Base-by-base conservation (phyloP, 2,329 filamentous ascomycete species). In the Fusarium globosum region DNA sequence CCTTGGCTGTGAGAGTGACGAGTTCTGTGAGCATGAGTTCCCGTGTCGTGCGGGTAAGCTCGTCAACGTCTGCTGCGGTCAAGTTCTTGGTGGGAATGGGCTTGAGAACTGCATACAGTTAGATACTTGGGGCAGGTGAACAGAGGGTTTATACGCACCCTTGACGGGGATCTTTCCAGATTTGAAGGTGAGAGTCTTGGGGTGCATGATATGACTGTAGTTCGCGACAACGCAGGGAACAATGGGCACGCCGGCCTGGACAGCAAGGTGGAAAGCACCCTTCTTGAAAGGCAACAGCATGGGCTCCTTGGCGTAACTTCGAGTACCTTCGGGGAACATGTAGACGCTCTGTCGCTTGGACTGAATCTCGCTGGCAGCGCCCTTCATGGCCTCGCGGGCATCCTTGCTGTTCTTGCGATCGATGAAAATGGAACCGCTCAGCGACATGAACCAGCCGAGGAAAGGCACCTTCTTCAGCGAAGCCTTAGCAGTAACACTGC, bases 241-340 rank as follows among this genome's bases (percentile, higher is more conserved):
- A 77, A 99, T 94, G 33, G 95, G 95, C 11, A 98, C 96, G 74
- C 94, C 93, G 5, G 96, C 96, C 86, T 98, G 94, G 26, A 99
- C 90, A 51, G 96, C 96, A 39, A 99, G 88, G 82, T 99, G 96
- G 84, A 99, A 99, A 52, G 96, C 96, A 68, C 96, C 96, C 87
- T 99, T 99, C 86, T 99, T 99, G 88, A 98, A 99, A n/a, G 95
- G 94, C 61, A 98, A 86, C 78, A 99, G 85, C 67, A 88, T 89
- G 4, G 96, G 93, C 61, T 95, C 91, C 77, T 92, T 90, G 65
- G 93, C 88, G 84, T 98, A 97, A 81, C 94, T 97, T 75, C 96
- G 90, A 4, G 96, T 99, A 57, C 96, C 96, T 85, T 99, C 96
- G 67, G 93, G 93, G 83, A 96, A 96, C 85, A 96, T 94, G 85